phyloP scores from a whole-genome alignment of 2,329 filamentous ascomycete species.

The Pyricularia pennisetigena region DNA sequence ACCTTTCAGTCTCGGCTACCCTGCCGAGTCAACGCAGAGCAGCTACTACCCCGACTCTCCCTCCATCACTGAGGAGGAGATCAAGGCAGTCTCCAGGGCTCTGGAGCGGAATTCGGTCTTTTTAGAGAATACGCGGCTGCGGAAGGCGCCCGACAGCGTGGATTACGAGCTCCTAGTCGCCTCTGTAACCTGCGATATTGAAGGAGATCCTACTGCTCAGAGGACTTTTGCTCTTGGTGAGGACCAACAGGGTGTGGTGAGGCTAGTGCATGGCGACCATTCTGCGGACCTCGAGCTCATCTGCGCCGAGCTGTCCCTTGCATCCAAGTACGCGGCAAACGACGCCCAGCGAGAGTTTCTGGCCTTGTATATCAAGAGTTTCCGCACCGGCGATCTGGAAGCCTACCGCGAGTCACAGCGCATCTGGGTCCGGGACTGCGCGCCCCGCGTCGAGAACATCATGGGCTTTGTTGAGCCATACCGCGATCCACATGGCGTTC shows the following conservation, averaged over 20 bases:
- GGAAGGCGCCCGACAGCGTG: conserved; percentile 43
- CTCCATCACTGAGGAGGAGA: conserved; percentile 64
- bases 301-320: conserved; percentile 54
- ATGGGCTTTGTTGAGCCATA: conserved; percentile 83
- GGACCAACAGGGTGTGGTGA: conserved; percentile 63
- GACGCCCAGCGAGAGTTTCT: conserved; percentile 67
- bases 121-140: conserved; percentile 66
- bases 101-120: conserved; percentile 60
- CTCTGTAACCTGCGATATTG: conserved; percentile 34
- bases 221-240: conserved; percentile 27
- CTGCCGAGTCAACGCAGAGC: conserved; percentile 65
- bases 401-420: conserved; percentile 73
- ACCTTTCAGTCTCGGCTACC: conserved; percentile 66
- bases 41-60: conserved; percentile 74
- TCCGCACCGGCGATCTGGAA: conserved; percentile 62
- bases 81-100: conserved; percentile 59
- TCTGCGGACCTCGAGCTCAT: conserved; percentile 61
- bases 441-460: conserved; percentile 69
- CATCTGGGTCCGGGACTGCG: conserved; percentile 75
- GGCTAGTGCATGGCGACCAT: conserved; percentile 67
- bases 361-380: conserved; percentile 63
- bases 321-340: conserved; percentile 60
- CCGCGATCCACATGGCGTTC: conserved; percentile 68
- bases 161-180: conserved; percentile 67
- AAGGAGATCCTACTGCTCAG: conserved; percentile 38